Evolutionary conservation across 257 asterid genomes (phyloP).

Genomic region (Misopates orontium): DNA sequence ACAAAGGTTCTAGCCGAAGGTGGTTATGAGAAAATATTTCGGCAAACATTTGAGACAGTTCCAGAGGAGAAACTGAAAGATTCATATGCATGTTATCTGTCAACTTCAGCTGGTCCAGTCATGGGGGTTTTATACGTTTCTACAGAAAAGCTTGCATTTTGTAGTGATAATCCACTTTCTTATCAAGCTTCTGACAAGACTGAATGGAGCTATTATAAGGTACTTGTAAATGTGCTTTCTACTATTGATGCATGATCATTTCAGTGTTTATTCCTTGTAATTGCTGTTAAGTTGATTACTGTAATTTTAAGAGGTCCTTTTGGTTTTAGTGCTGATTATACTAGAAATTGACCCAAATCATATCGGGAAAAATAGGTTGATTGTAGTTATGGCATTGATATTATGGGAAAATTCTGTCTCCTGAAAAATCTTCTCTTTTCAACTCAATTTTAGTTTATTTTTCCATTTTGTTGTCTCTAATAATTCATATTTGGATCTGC

Average conservation of each 20-base stretch:
- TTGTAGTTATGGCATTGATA: no score
- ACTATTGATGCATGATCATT: not conserved
- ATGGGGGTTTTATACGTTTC: constrained; percentile 90
- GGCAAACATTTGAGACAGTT: constrained; percentile 87
- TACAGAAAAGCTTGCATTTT: constrained; percentile 84
- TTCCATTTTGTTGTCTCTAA: no score
- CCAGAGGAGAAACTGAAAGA: constrained; percentile 88
- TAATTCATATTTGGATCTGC: no score
- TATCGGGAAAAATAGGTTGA: no score
- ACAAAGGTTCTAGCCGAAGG: constrained; percentile 98
- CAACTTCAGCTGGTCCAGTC: constrained; percentile 99
- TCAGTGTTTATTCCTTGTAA: no score
- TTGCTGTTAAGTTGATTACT: no score
- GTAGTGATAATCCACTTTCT: constrained; percentile 87
- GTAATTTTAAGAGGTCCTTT: no score
- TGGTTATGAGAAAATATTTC: constrained; percentile 92
- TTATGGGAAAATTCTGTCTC: no score
- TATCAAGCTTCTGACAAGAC: constrained; percentile 74
- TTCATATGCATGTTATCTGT: constrained; percentile 85
- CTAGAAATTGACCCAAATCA: no score
- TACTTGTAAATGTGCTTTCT: constrained; percentile 28
- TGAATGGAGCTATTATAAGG: constrained; percentile 99
- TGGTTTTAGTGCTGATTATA: no score
- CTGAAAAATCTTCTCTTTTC: no score
- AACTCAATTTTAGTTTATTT: no score